Conservation (phyloP, 1,284 basidiomycete species). For the Tilletia horrida region DNA sequence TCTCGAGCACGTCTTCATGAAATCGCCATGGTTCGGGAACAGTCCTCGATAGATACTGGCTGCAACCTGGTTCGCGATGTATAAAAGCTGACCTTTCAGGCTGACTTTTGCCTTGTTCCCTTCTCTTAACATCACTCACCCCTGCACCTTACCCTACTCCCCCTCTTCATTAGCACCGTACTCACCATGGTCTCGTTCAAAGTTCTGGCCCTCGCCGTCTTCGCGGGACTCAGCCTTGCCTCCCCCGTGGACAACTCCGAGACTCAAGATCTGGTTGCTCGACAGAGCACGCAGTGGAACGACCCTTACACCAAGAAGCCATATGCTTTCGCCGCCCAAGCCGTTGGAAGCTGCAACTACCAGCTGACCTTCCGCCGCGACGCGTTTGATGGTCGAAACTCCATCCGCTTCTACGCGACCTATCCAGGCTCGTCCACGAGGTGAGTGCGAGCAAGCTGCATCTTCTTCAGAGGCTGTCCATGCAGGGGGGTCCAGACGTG, state of each 20-base stretch:
- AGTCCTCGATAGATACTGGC: no score
- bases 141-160: no score
- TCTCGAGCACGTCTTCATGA: no score
- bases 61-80: no score
- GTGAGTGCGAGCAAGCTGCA: not conserved
- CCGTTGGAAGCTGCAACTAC: not conserved
- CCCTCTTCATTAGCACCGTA: no score
- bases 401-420: not conserved
- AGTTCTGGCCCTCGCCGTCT: not conserved
- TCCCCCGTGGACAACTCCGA: not conserved
- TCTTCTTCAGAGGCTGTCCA: no score
- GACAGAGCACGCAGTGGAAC: not conserved
- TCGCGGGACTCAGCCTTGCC: not conserved
- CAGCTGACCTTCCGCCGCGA: slow-evolving; percentile 12
- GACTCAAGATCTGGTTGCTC: not conserved
- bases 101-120: no score
- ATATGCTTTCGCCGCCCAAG: not conserved
- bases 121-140: no score
- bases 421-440: not conserved
- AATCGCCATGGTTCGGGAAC: no score
- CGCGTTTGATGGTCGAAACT: not conserved
- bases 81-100: no score
- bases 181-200: no score
- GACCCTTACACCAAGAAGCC: slow-evolving; percentile 13
- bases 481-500: not conserved